These are phyloP conservation scores for Rosa hybrid DNA, from an alignment of 331 rosid genomes.

Conservation along the genomic window DNA sequence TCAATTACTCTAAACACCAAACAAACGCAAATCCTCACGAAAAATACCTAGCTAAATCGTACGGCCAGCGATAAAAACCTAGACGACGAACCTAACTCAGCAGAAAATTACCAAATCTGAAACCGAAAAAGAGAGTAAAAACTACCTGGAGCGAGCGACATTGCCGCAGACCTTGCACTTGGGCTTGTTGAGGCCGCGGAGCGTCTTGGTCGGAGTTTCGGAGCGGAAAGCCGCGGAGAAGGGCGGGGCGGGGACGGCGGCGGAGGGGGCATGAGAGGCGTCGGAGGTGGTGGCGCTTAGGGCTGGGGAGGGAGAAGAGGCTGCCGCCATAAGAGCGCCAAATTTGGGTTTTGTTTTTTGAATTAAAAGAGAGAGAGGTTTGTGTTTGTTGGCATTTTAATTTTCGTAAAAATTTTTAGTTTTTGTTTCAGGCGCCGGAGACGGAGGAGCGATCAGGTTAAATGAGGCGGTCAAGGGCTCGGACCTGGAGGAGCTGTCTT, in stretches of 20 bases:
- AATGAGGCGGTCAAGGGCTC: neutral
- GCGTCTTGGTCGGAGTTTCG: constrained; percentile 75
- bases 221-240: constrained; percentile 38
- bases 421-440: constrained; percentile 2
- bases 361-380: neutral
- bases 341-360: neutral
- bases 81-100: neutral
- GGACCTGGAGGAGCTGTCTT: neutral
- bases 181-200: constrained; percentile 93
- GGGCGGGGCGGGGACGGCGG: constrained; percentile 24
- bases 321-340: constrained; percentile 42
- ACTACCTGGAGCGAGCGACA: constrained; percentile 82
- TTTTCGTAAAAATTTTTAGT: neutral
- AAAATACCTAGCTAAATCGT: neutral
- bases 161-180: constrained; percentile 79
- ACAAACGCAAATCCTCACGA: neutral
- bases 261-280: constrained; percentile 27
- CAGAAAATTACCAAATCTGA: neutral
- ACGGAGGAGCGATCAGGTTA: neutral
- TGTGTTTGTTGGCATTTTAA: neutral
- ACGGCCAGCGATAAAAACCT: neutral
- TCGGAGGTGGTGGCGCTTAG: constrained; percentile 33
- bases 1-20: neutral
- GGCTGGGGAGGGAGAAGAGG: constrained; percentile 44
- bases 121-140: neutral